Conservation (phyloP, 495 filamentous ascomycete genomes). For the Terfezia boudieri region DNA sequence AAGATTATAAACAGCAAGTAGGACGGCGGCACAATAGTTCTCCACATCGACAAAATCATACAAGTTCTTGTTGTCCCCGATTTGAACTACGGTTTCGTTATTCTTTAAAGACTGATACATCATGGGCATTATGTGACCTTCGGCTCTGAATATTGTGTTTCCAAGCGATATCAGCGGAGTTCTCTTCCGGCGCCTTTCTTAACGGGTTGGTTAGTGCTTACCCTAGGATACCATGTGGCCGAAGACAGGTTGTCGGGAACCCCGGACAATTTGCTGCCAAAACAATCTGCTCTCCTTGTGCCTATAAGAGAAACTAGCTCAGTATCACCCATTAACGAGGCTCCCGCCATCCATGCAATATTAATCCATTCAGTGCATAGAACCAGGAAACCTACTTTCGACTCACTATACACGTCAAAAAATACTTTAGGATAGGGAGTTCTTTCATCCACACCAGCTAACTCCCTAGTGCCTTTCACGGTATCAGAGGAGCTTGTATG, state of each 20-base stretch:
- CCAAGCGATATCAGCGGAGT: no score
- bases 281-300: slow-evolving; percentile 65
- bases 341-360: neutral
- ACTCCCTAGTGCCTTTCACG: slow-evolving; percentile 54
- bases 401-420: slow-evolving; percentile 77
- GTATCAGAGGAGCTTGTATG: slow-evolving; percentile 84
- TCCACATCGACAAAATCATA: slow-evolving; percentile 67
- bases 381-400: slow-evolving; percentile 33
- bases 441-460: slow-evolving; percentile 75
- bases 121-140: slow-evolving; percentile 32
- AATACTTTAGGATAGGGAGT: slow-evolving; percentile 58
- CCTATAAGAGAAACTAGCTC: slow-evolving; percentile 25
- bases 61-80: slow-evolving; percentile 72
- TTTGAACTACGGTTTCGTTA: slow-evolving; percentile 52
- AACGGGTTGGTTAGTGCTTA: slow-evolving; percentile 11
- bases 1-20: slow-evolving; percentile 48
- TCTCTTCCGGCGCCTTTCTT: no score
- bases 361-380: slow-evolving; percentile 3
- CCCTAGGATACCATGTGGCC: slow-evolving; percentile 76
- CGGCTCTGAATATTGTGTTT: neutral
- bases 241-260: slow-evolving; percentile 57
- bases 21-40: slow-evolving; percentile 53
- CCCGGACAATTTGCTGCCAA: slow-evolving; percentile 58
- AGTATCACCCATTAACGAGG: no score
- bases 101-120: slow-evolving; percentile 41